Evolutionary conservation across 1,284 basidiomycete genomes (phyloP), one percentile per base, ranked within the genome.

Genomic region (Ustilago trichophora): DNA sequence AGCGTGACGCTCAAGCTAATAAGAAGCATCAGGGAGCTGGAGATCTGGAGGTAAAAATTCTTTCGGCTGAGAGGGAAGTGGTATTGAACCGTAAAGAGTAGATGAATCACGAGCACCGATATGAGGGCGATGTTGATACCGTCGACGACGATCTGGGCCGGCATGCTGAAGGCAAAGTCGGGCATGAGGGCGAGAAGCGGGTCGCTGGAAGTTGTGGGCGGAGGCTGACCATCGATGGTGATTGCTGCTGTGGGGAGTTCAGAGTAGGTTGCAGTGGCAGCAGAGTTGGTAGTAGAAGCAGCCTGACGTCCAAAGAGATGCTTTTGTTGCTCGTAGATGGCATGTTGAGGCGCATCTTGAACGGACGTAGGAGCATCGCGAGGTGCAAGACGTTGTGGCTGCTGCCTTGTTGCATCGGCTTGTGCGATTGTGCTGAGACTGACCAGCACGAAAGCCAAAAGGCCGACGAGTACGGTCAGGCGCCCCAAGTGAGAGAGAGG

Each of bases 51-150:
- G 55, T 88, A 84, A 82, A 91, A 98, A 85, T 98, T 98, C 76
- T 91, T 86, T 10, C 89, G 89, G 1, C 93, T 92, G 34, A 98
- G 89, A 0, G 93, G 92, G 85, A 91, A 92, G 83, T 98, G 95
- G 76, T 97, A 98, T 80, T 94, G 92, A 0, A 90, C 90, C n/a
- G 96, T 98, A 83, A 98, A 98, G 58, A 93, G 82, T 60, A 98
- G 88, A 74, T 98, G 93, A 60, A 95, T 88, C 75, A 95, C 85
- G 25, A 98, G 88, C n/a, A 97, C 89, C 41, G 87, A 84, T 37
- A 91, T 87, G 55, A 98, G 88, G 2, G 95, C 92, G 63, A 96
- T 83, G 19, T 93, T 89, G 74, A 97, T 88, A 41, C 93, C 93
- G 5, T 88, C 89, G 50, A 95, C 85, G 65, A 96, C 86, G 42